These are phyloP conservation scores for Talaromyces piceae DNA, from an alignment of 2,329 filamentous ascomycete genomes.

Conservation along the genomic window DNA sequence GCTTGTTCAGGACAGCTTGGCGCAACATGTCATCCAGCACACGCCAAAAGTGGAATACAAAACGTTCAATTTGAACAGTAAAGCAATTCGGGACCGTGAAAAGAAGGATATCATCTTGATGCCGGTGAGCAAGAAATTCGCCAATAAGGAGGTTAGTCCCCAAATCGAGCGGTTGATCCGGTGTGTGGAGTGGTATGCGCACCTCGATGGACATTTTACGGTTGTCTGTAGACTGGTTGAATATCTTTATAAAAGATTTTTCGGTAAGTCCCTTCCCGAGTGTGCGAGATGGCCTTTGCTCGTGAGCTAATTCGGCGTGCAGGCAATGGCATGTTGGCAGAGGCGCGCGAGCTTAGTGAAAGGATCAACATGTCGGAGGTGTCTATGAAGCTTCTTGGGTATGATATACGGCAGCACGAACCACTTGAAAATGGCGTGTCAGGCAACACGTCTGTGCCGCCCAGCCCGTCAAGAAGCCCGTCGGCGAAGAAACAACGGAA, in stretches of 20 bases:
- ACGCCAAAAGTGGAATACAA: conserved; percentile 1
- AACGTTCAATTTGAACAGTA: conserved; percentile 4
- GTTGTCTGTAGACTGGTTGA: conserved; percentile 62
- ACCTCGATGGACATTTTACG: conserved; percentile 64
- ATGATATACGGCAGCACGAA: conserved; percentile 25
- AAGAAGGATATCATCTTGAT: conserved; percentile 25
- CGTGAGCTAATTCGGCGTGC: conserved; percentile 21
- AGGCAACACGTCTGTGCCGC: conserved; percentile 19
- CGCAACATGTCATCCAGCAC: conserved; percentile 25
- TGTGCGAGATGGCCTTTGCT: conserved; percentile 12
- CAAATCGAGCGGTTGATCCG: conserved; percentile 67
- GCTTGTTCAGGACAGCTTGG: conserved; percentile 65
- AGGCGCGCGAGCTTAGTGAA: conserved; percentile 47
- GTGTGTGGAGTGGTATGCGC: conserved; percentile 75
- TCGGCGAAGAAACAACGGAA: conserved; percentile 14
- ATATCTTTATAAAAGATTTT: conserved; percentile 72
- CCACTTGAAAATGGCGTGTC: conserved; percentile 17
- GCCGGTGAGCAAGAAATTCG: conserved; percentile 62
- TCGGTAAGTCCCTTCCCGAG: conserved; percentile 60
- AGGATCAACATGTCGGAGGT: conserved; percentile 45
- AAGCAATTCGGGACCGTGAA: conserved; percentile 5
- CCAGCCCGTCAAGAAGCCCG: conserved; percentile 26
- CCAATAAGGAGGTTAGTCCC: conserved; percentile 54
- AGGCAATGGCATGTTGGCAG: conserved; percentile 41
- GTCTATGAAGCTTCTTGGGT: conserved; percentile 34